These are phyloP conservation scores for Paraconiothyrium brasiliense DNA, from an alignment of 2,329 filamentous ascomycete species.

Conservation along the genomic window DNA sequence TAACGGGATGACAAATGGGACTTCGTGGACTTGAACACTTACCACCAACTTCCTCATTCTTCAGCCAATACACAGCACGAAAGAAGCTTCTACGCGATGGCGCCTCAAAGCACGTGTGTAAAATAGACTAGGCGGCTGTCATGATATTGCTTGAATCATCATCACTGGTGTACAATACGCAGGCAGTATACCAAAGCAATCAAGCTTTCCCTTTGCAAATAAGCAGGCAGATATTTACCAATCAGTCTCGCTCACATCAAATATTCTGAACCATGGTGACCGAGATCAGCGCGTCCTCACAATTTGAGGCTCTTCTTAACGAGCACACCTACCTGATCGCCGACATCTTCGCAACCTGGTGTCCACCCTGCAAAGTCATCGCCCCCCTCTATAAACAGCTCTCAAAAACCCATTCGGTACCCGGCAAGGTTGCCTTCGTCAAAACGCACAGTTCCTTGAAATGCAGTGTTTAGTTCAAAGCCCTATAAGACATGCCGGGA, in stretches of 20 bases:
- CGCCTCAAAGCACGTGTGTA: constrained; percentile 15
- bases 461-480: constrained; percentile 3
- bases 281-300: constrained; percentile 42
- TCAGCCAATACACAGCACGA: neutral
- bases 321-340: constrained; percentile 54
- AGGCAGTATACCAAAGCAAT: neutral
- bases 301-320: constrained; percentile 48
- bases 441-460: constrained; percentile 51
- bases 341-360: constrained; percentile 66
- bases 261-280: constrained; percentile 32
- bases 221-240: neutral
- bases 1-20: constrained; percentile 2
- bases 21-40: constrained; percentile 1
- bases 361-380: constrained; percentile 65
- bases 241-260: neutral
- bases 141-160: neutral
- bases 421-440: constrained; percentile 59
- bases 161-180: constrained; percentile 2
- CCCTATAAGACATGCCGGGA: too few relatives aligned
- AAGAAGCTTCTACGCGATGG: constrained; percentile 35
- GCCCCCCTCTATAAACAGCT: constrained; percentile 62
- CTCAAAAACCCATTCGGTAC: constrained; percentile 57
- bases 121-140: neutral
- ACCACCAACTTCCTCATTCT: constrained; percentile 13
- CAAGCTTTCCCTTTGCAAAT: neutral